Base-by-base conservation (phyloP, 2,329 filamentous ascomycete genomes). In the Fusarium tanahbumbuense region DNA sequence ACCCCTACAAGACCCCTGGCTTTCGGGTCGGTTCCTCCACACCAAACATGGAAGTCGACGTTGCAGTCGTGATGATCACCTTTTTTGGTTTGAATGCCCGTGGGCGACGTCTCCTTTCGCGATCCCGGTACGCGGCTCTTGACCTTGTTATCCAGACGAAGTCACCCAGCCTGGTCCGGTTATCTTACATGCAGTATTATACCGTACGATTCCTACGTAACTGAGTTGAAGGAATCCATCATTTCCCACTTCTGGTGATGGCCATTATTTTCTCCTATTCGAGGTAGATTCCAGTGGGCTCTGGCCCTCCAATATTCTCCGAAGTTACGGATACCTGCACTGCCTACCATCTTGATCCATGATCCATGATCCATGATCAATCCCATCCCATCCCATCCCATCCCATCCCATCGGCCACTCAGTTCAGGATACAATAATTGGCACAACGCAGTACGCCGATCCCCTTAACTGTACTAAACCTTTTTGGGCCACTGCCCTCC, bases 21-120 rank as follows among this genome's bases (percentile, higher is more conserved):
- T 22, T 18, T 66, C 47, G 55, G 42, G 23, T 66, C 61, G 47
- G 55, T 37, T 61, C 49, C 63, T 66, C 61, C 61, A 66, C 63
- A 61, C 37, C 37, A 27, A 56, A 55, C 44, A 60, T 49, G 34
- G 34, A 37, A 37, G 42, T 59, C 53, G 61, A 65, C 28, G 59
- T 44, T 48, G 34, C 63, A 49, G 48, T 59, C 40, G 23, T 59
- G 44, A 64, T 46, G 62, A 65, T 65, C 62, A 20, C 57, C 20
- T 56, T 47, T 27, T 52, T 45, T 45, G 57, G 56, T 16, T 28
- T 53, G 34, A 46, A 32, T 44, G 42, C 42, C 60, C 57, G 64
- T 48, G 30, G 27, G 44, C 53, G 49, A 50, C 37, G 65, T 60
- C 49, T 52, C 15, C 49, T 41, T 49, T 66, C 18, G 37, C 61